These are phyloP conservation scores for Noccaea bulbosa DNA, from an alignment of 345 rosid genomes.

Conservation along the genomic window DNA sequence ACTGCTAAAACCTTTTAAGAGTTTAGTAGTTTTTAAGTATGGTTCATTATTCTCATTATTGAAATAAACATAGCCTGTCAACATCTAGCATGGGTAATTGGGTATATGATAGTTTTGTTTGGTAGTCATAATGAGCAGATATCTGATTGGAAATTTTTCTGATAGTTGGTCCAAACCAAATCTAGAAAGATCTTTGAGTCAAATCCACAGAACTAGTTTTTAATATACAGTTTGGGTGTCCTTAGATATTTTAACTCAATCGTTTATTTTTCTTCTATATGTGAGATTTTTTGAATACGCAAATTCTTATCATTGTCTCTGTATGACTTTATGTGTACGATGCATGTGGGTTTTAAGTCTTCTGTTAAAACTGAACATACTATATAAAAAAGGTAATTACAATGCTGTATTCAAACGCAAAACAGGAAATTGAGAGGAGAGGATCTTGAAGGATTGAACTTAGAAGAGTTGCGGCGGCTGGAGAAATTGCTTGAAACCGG, in stretches of 20 bases:
- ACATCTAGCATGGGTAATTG: conserved; percentile 5
- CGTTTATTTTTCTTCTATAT: background rate
- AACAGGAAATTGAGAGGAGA: conserved; percentile 89
- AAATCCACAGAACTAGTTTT: background rate
- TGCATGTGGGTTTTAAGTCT: background rate
- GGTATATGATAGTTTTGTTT: background rate
- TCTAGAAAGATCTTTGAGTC: background rate
- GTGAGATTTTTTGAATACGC: background rate
- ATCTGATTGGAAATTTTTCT: background rate
- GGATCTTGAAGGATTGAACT: conserved; percentile 72
- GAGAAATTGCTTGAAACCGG: conserved; percentile 85
- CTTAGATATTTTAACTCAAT: background rate
- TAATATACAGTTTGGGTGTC: background rate
- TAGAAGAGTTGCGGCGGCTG: conserved; percentile 72
- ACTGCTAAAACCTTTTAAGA: background rate
- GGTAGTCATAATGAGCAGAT: background rate
- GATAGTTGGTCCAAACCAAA: background rate
- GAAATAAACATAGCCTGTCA: background rate
- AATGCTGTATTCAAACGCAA: background rate
- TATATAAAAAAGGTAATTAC: background rate
- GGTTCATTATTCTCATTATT: background rate
- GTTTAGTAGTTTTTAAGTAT: background rate
- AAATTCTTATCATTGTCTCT: conserved; percentile 28
- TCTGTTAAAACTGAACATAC: background rate
- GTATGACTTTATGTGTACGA: background rate